Conservation (phyloP, 805 yeast species). For the Blastobotrys chiropterorum region DNA sequence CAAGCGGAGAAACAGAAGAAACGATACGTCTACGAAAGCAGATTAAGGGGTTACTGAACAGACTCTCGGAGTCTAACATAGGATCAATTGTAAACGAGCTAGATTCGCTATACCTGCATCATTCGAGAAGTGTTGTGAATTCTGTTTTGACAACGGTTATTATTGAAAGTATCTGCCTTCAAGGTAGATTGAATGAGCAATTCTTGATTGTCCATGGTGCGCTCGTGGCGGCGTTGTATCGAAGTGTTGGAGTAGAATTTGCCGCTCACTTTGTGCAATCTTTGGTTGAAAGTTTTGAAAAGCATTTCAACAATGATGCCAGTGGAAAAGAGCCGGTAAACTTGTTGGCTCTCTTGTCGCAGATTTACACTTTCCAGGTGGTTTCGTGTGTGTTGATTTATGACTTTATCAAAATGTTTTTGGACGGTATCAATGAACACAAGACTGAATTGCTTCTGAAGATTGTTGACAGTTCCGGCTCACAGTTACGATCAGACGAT, state of each 20-base stretch:
- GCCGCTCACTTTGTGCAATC: slow-evolving; percentile 83
- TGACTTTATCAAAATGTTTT: slow-evolving; percentile 53
- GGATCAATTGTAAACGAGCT: slow-evolving; percentile 63
- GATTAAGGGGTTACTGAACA: slow-evolving; percentile 79
- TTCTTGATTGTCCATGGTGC: slow-evolving; percentile 78
- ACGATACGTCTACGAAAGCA: slow-evolving; percentile 47
- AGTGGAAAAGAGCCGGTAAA: slow-evolving; percentile 50
- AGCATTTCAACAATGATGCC: slow-evolving; percentile 28
- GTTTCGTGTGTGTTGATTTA: slow-evolving; percentile 69
- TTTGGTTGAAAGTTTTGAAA: slow-evolving; percentile 64
- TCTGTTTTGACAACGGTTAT: slow-evolving; percentile 59
- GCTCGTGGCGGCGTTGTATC: slow-evolving; percentile 65
- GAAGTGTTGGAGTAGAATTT: slow-evolving; percentile 77
- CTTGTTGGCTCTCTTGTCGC: slow-evolving; percentile 64
- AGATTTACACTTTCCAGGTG: slow-evolving; percentile 70
- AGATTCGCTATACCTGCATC: slow-evolving; percentile 50
- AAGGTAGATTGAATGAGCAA: slow-evolving; percentile 65
- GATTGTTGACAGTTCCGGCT: slow-evolving; percentile 70
- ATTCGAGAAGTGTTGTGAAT: slow-evolving; percentile 77
- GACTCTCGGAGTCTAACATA: slow-evolving; percentile 82
- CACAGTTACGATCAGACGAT: slow-evolving; percentile 83
- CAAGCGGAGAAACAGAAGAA: slow-evolving; percentile 40
- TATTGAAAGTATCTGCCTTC: slow-evolving; percentile 56
- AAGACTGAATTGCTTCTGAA: slow-evolving; percentile 74
- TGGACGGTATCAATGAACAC: slow-evolving; percentile 54